Conservation (phyloP, 2,329 filamentous ascomycete genomes). For the Trichoderma sp. region DNA sequence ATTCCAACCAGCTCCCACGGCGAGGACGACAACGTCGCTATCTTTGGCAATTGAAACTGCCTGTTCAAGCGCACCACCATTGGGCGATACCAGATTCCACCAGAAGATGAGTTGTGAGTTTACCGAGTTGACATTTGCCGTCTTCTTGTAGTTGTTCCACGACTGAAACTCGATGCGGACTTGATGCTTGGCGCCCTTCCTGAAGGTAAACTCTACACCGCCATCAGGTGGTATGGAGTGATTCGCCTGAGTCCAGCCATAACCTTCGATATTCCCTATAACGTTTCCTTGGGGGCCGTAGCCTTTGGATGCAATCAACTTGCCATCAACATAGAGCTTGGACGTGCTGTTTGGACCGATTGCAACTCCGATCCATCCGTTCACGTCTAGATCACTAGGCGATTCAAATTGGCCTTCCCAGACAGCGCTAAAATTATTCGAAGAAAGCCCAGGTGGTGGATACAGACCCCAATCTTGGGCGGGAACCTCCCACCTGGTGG, state of each 20-base stretch:
- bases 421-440: slow-evolving; percentile 16
- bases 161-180: slow-evolving; percentile 16
- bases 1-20: slow-evolving; percentile 11
- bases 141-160: slow-evolving; percentile 18
- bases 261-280: slow-evolving; percentile 6
- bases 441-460: slow-evolving; percentile 8
- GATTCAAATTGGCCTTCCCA: slow-evolving; percentile 15
- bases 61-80: not conserved
- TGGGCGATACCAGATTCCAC: slow-evolving; percentile 15
- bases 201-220: slow-evolving; percentile 6
- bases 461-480: slow-evolving; percentile 17
- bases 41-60: slow-evolving; percentile 15
- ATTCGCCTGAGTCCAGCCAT: not conserved
- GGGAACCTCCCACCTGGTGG: not conserved
- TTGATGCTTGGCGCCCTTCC: not conserved
- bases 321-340: slow-evolving; percentile 13
- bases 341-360: slow-evolving; percentile 16
- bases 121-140: slow-evolving; percentile 18
- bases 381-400: not conserved
- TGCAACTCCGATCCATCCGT: slow-evolving; percentile 17
- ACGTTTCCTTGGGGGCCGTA: not conserved
- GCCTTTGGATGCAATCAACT: slow-evolving; percentile 6
- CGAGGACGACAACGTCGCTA: slow-evolving; percentile 13
- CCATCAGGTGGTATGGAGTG: not conserved
- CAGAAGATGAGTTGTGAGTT: slow-evolving; percentile 19